phyloP scores from a whole-genome alignment of 2,329 filamentous ascomycete species.

The Aspergillus sp. region DNA sequence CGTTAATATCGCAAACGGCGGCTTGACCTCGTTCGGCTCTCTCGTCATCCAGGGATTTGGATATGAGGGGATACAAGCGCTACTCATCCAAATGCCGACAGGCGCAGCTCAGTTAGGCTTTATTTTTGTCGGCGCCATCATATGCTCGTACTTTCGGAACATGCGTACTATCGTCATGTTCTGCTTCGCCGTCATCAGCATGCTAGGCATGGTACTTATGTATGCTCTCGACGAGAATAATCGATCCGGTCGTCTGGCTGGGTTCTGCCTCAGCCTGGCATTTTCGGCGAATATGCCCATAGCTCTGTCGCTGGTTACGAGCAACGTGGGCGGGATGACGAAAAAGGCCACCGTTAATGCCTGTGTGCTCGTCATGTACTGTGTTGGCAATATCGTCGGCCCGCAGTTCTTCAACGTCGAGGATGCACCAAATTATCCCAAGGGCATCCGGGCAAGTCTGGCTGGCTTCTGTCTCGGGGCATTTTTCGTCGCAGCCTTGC shows the following conservation, averaged over 20 bases:
- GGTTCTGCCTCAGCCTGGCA: not conserved
- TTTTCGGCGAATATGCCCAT: not conserved
- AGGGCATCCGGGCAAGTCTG: not conserved
- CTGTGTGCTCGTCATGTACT: not conserved
- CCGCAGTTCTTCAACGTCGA: not conserved
- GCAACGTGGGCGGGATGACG: not conserved
- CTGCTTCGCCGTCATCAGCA: not conserved
- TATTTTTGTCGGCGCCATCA: not conserved
- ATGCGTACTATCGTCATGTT: not conserved
- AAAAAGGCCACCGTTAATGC: not conserved
- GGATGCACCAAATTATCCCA: not conserved
- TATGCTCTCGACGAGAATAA: not conserved
- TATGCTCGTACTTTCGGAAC: not conserved
- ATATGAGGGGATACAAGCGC: not conserved
- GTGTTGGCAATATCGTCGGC: not conserved
- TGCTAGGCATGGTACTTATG: not conserved
- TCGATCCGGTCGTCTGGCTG: not conserved
- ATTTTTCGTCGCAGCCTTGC: not conserved
- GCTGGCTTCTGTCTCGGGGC: not conserved
- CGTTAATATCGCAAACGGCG: slow-evolving; percentile 1
- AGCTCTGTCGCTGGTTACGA: not conserved
- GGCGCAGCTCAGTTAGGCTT: not conserved
- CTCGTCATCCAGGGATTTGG: slow-evolving; percentile 6
- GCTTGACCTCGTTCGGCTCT: not conserved
- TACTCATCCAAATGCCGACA: not conserved